phyloP scores from a whole-genome alignment of 2,329 filamentous ascomycete species.

The Sarocladiaceae sp. region DNA sequence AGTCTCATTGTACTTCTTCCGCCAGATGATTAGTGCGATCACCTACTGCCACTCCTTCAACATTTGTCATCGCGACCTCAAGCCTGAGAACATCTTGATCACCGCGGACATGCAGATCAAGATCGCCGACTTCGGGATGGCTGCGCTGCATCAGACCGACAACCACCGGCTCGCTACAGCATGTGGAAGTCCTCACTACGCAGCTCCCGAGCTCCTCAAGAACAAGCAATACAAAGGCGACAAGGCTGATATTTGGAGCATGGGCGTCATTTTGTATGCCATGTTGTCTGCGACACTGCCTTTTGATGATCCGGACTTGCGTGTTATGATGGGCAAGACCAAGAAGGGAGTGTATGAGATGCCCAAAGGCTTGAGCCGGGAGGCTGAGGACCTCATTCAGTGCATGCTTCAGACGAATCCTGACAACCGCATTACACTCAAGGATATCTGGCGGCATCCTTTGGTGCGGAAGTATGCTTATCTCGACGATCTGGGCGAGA shows the following conservation, averaged over 20 bases:
- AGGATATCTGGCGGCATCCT: constrained; percentile 81
- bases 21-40: constrained; percentile 88
- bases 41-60: constrained; percentile 92
- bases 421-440: constrained; percentile 71
- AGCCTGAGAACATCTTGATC: constrained; percentile 94
- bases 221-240: constrained; percentile 76
- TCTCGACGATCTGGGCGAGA: constrained; percentile 61
- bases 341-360: constrained; percentile 58
- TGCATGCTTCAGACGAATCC: constrained; percentile 79
- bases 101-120: constrained; percentile 76
- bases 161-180: constrained; percentile 79
- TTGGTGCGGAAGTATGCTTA: constrained; percentile 81
- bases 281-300: constrained; percentile 80
- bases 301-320: constrained; percentile 67
- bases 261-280: constrained; percentile 85
- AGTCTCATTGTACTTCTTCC: constrained; percentile 78
- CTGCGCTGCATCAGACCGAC: constrained; percentile 77
- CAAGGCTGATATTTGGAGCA: constrained; percentile 90
- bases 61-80: constrained; percentile 93
- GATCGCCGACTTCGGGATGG: constrained; percentile 97
- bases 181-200: constrained; percentile 95
- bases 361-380: constrained; percentile 56
- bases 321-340: constrained; percentile 57
- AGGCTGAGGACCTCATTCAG: constrained; percentile 73
- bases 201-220: constrained; percentile 84